Percentiles rank a stretch among this genome's conserved stretches.
Conservation (phyloP, 2,329 filamentous ascomycete genomes). For the Leptographium flavum region DNA sequence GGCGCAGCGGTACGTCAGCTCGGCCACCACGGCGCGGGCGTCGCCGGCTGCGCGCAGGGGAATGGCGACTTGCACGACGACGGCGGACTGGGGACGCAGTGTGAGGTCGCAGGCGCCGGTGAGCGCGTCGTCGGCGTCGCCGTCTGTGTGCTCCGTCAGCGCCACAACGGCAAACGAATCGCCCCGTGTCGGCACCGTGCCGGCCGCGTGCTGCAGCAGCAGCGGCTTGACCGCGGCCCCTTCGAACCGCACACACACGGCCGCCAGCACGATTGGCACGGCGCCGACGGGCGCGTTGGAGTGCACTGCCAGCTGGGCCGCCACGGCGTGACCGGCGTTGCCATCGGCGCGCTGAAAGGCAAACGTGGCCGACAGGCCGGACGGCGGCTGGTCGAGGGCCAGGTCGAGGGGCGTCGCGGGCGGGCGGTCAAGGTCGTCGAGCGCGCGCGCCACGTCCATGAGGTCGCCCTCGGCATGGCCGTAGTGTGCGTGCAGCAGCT, state of each 20-base stretch:
- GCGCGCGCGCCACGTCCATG: constrained; percentile 37
- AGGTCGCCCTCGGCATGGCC: constrained; percentile 34
- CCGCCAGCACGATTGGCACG: constrained; percentile 34
- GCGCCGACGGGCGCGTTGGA: constrained; percentile 41
- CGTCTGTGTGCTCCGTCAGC: constrained; percentile 13
- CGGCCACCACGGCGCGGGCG: constrained; percentile 49
- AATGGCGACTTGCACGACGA: constrained; percentile 57
- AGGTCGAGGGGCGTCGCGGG: constrained; percentile 35
- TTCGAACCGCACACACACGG: constrained; percentile 39
- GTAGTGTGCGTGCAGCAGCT: constrained; percentile 45
- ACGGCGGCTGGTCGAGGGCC: constrained; percentile 21
- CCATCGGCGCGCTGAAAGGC: constrained; percentile 43
- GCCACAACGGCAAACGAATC: neutral
- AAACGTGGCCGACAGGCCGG: constrained; percentile 26
- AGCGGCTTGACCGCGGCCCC: constrained; percentile 42
- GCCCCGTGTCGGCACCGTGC: neutral
- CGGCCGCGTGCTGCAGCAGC: constrained; percentile 28
- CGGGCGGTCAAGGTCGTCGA: constrained; percentile 32
- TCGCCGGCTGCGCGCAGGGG: constrained; percentile 73
- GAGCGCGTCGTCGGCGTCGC: constrained; percentile 3
- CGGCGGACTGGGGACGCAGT: constrained; percentile 51
- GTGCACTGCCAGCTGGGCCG: constrained; percentile 41
- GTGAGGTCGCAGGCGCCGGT: constrained; percentile 40
- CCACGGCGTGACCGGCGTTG: constrained; percentile 45
- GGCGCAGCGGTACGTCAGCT: constrained; percentile 47